Evolutionary conservation across 805 yeast species (phyloP), one percentile per base, ranked within the genome.

Genomic region (Zygosaccharomyces gambellarensis): DNA sequence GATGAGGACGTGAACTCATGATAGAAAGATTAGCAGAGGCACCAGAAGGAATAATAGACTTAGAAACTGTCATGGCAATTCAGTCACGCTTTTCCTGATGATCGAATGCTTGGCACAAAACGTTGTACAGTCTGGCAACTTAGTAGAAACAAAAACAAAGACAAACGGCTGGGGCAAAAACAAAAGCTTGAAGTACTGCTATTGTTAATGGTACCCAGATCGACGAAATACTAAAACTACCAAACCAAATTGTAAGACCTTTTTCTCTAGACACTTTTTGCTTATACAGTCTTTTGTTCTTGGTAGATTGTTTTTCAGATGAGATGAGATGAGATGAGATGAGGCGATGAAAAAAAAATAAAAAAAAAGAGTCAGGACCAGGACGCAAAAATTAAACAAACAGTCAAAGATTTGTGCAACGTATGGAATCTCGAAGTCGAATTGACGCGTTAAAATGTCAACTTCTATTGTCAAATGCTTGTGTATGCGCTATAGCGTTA

Each of bases 1-100:
- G 64, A 53, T 49, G 64, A 7, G 56, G 64, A 46, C 48, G 58
- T 8, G 52, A 54, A 14, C 50, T 47, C 41, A 59, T 31, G 22
- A 61, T 53, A 23, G 63, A 48, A 17, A 60, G 48, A 31, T 52
- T 47, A 23, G 52, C 49, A 23, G 55, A 49, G 9, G 56, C 34
- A 6, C 54, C 23, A 12, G 58, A 47, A 8, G 51, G 53, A 5
- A 54, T 51, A 11, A 57, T 50, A 7, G 63, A 54, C 47, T 59
- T 58, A 14, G 63, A 53, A 17, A 47, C 50, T 39, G 59, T 51
- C 61, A 56, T 54, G 17, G 27, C 39, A 25, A 19, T 22, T 28
- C n/a, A 29, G 39, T 45, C 28, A 8, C 28, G 28, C 9, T 29
- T 14, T 32, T 40, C 29, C 23, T 22, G 14, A 22, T 28, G 32